Percentiles rank a stretch among this genome's conserved stretches.
These are phyloP conservation scores for Lasiodiplodia hormozganensis DNA, from an alignment of 2,329 filamentous ascomycete genomes.

Conservation along the genomic window DNA sequence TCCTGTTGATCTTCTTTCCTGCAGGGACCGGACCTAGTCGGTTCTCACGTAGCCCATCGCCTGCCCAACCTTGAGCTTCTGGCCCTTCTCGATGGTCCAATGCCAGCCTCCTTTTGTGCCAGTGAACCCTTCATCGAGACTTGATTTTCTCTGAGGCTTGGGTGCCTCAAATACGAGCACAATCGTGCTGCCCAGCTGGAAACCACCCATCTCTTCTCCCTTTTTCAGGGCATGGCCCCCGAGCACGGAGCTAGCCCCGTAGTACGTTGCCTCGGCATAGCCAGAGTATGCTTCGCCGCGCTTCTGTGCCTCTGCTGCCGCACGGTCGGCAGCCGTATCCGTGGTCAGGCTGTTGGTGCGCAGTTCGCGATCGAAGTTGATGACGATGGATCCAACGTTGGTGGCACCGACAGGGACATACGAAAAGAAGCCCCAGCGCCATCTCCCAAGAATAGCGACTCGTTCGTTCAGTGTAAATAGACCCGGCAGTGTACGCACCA, in stretches of 20 bases:
- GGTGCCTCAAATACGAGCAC: slow-evolving; percentile 97
- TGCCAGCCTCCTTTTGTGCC: slow-evolving; percentile 71
- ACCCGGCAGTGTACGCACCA: slow-evolving; percentile 89
- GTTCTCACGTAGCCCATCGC: slow-evolving; percentile 77
- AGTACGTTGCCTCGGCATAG: slow-evolving; percentile 91
- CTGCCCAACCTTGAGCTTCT: slow-evolving; percentile 88
- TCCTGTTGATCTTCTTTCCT: not conserved
- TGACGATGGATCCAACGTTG: slow-evolving; percentile 93
- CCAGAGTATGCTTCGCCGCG: slow-evolving; percentile 86
- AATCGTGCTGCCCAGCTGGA: slow-evolving; percentile 92
- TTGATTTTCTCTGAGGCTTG: slow-evolving; percentile 58
- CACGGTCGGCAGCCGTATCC: slow-evolving; percentile 87
- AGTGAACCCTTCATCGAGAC: slow-evolving; percentile 64
- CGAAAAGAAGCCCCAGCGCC: slow-evolving; percentile 97
- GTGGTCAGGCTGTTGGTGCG: slow-evolving; percentile 91
- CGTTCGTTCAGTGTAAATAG: slow-evolving; percentile 97
- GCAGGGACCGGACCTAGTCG: slow-evolving; percentile 7
- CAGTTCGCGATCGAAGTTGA: slow-evolving; percentile 96
- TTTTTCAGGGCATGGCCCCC: slow-evolving; percentile 82
- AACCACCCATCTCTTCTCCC: slow-evolving; percentile 98
- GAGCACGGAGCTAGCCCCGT: slow-evolving; percentile 75
- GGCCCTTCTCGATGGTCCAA: slow-evolving; percentile 87
- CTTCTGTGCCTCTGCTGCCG: slow-evolving; percentile 77
- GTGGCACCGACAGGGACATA: slow-evolving; percentile 96
- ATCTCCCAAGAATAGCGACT: slow-evolving; percentile 89